A percentile compares a stretch with the other conserved stretches of the same genome.
phyloP scores from a whole-genome alignment of 2,329 filamentous ascomycete genomes.

The Setomelanomma holmii region DNA sequence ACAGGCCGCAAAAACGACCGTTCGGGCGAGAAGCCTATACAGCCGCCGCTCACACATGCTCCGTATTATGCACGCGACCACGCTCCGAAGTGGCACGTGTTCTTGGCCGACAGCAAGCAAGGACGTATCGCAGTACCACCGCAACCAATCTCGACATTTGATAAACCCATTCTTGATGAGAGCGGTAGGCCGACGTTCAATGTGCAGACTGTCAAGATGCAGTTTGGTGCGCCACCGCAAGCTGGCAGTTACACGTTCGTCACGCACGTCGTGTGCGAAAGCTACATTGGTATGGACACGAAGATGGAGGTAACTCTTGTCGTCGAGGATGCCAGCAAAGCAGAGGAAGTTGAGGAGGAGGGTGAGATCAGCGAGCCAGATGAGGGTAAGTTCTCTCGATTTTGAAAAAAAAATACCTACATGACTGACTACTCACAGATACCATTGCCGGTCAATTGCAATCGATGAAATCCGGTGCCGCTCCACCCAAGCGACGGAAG shows the following conservation, averaged over 20 bases:
- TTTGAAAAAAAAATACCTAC: neutral
- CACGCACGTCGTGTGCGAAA: slow-evolving; percentile 92
- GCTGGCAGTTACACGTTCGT: slow-evolving; percentile 93
- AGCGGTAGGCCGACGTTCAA: slow-evolving; percentile 88
- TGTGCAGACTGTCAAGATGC: slow-evolving; percentile 95
- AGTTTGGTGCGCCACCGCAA: slow-evolving; percentile 93
- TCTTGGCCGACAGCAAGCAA: slow-evolving; percentile 91
- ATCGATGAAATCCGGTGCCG: slow-evolving; percentile 75
- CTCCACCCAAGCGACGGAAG: slow-evolving; percentile 63
- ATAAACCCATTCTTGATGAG: slow-evolving; percentile 83
- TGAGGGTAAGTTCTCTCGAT: slow-evolving; percentile 74
- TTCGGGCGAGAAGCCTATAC: slow-evolving; percentile 68
- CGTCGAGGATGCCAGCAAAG: slow-evolving; percentile 89
- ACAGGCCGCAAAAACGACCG: slow-evolving; percentile 75
- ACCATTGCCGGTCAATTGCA: slow-evolving; percentile 91
- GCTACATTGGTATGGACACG: slow-evolving; percentile 91
- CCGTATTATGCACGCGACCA: slow-evolving; percentile 91
- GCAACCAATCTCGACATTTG: slow-evolving; percentile 92
- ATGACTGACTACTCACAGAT: slow-evolving; percentile 62
- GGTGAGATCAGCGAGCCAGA: slow-evolving; percentile 98
- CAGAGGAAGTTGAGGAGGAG: slow-evolving; percentile 78
- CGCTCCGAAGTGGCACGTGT: slow-evolving; percentile 90
- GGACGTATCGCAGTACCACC: slow-evolving; percentile 96
- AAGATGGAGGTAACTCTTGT: slow-evolving; percentile 89
- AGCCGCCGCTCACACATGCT: slow-evolving; percentile 86